Conservation (phyloP, 768 basidiomycete species). For the Porphyrellus cyaneotinctus region DNA sequence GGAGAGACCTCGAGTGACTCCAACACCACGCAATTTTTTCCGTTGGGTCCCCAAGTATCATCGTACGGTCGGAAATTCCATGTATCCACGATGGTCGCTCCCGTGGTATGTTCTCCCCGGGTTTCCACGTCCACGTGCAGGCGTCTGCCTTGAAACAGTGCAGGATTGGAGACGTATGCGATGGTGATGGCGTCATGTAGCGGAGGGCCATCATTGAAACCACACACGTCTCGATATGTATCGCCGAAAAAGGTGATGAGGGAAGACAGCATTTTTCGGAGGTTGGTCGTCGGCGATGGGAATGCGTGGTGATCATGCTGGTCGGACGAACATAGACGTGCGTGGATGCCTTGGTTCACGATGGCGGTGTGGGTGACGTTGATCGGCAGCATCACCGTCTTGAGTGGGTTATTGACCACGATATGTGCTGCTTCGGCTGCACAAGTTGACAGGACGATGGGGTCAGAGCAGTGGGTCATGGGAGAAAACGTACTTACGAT, state of each 20-base stretch:
- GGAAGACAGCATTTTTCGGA: constrained; percentile 72
- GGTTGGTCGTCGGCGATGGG: constrained; percentile 35
- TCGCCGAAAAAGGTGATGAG: constrained; percentile 72
- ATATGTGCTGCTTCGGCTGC: constrained; percentile 81
- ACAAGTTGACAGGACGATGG: background rate
- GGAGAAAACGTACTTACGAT: constrained; percentile 52
- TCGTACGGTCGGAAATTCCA: constrained; percentile 60
- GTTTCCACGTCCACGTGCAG: constrained; percentile 83
- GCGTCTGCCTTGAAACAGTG: constrained; percentile 58
- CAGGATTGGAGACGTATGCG: constrained; percentile 67
- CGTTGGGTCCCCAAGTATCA: constrained; percentile 64
- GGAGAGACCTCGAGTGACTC: constrained; percentile 57
- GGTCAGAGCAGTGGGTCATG: background rate
- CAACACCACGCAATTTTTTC: constrained; percentile 75
- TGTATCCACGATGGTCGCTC: constrained; percentile 79
- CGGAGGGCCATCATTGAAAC: constrained; percentile 83
- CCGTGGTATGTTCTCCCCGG: constrained; percentile 57
- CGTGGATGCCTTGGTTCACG: constrained; percentile 53
- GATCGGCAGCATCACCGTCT: constrained; percentile 74
- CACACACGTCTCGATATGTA: constrained; percentile 68
- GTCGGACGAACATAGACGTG: constrained; percentile 47
- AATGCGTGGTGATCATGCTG: constrained; percentile 18
- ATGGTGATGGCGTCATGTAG: constrained; percentile 84
- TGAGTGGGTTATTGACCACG: constrained; percentile 66
- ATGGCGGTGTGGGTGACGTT: constrained; percentile 89